phyloP scores from a whole-genome alignment of 305 asterid genomes.

The Coffea humblotiana region DNA sequence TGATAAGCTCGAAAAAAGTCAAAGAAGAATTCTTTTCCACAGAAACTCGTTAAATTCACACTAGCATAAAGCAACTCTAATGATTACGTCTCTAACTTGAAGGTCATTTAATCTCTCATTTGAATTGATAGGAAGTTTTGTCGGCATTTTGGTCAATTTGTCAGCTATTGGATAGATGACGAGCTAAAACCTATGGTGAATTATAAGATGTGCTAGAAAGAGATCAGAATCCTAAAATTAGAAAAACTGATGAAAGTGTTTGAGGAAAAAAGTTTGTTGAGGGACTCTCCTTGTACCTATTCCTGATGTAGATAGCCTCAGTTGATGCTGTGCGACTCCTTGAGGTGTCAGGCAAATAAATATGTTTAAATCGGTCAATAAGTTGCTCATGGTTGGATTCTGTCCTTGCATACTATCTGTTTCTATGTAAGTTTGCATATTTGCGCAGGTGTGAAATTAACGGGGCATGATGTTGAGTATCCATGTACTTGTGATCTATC shows the following conservation, averaged over 20 bases:
- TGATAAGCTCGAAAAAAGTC: too few relatives aligned
- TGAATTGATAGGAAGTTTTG: not conserved
- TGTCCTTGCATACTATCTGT: not conserved
- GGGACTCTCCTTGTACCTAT: not conserved
- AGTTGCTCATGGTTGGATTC: not conserved
- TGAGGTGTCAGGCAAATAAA: not conserved
- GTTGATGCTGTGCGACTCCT: not conserved
- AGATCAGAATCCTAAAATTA: not conserved
- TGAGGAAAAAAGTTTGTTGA: not conserved
- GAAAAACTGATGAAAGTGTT: not conserved
- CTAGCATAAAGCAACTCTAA: too few relatives aligned
- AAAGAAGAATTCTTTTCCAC: too few relatives aligned
- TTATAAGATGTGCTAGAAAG: not conserved
- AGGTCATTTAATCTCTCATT: too few relatives aligned
- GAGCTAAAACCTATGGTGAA: not conserved
- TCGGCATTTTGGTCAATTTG: not conserved
- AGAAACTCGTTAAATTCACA: too few relatives aligned
- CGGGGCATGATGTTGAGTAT: too few relatives aligned
- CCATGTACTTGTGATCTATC: too few relatives aligned
- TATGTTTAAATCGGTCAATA: not conserved
- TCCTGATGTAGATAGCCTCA: not conserved
- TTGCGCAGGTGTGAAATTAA: not conserved
- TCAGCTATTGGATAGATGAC: not conserved
- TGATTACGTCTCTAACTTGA: too few relatives aligned
- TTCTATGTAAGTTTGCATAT: not conserved